Evolutionary conservation across 306 rosid genomes (phyloP), one percentile per base, ranked within the genome.

Genomic region (Begonia loranthoides): DNA sequence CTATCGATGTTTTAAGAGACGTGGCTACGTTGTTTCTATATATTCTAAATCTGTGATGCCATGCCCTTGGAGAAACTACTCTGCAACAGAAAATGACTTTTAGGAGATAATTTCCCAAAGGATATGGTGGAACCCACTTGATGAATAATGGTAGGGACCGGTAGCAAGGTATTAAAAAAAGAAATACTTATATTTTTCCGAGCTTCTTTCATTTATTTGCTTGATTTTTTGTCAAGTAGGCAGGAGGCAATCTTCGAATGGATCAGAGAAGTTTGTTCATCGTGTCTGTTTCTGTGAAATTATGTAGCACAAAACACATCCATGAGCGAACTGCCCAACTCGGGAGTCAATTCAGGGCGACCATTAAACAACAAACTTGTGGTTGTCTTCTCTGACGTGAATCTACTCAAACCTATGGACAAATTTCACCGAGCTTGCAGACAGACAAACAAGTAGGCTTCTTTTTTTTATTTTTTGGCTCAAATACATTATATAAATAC

Each of bases 181-280:
- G 39, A 19, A 19, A 38, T 4, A 41, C 24, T 45, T 9, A 53
- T 39, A 60, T 51, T 41, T 24, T 28, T 40, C 40, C 36, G 50
- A 61, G 49, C 36, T 41, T 17, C 22, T 52, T 14, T 64, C 60
- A 73, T 67, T 64, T 46, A 73, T 52, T 57, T 54, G 63, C 57
- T 70, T 57, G 74, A 73, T 69, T 70, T 66, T 55, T 39, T 72
- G 83, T 64, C 79, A 63, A 73, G 67, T 51, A 50, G 79, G 64
- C 64, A 41, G 83, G 79, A 53, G 67, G 79, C 74, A 77, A 63
- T 59, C 55, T 55, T 57, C 65, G 55, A 66, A 63, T 68, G 70
- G 73, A 65, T 65, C 50, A 51, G 57, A 55, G 65, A 66, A 49
- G 51, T 56, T 33, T 76, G 75, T 60, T 65, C 36, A 55, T 21